phyloP scores from a whole-genome alignment of 495 filamentous ascomycete species.

The Podospora tetraspora region DNA sequence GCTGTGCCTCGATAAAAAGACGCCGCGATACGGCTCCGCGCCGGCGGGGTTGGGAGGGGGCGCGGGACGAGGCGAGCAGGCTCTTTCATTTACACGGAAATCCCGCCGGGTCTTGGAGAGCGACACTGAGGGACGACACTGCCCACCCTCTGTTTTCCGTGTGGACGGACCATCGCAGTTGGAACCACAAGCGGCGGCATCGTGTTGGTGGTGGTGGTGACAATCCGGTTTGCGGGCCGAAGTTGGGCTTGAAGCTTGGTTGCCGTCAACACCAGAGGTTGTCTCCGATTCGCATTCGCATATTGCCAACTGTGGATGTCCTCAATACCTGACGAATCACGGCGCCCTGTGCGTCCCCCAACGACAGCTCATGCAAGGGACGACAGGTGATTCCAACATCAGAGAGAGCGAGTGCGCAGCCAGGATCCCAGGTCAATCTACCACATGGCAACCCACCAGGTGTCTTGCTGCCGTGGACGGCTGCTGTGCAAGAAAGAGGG shows the following conservation, averaged over 20 bases:
- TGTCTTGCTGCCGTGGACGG: conserved; percentile 5
- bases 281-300: background rate
- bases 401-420: background rate
- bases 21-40: background rate
- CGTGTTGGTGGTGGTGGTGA: background rate
- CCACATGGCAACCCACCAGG: conserved; percentile 14
- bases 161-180: background rate
- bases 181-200: background rate
- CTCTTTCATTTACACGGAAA: conserved; percentile 9
- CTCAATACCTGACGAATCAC: conserved; percentile 8
- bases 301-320: background rate
- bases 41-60: background rate
- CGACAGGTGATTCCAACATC: conserved; percentile 6
- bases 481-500: conserved; percentile 10
- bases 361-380: conserved; percentile 20
- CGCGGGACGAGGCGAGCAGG: conserved; percentile 8
- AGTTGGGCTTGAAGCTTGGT: background rate
- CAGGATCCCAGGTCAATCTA: conserved; percentile 1
- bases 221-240: background rate
- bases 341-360: background rate
- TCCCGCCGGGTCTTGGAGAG: conserved; percentile 1
- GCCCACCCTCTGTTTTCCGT: background rate
- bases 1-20: conserved; percentile 1
- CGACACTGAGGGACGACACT: conserved; percentile 1
- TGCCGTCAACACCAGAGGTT: background rate